Percentiles rank a stretch among this genome's conserved stretches.
These are phyloP conservation scores for Angophora floribunda DNA, from an alignment of 345 rosid species.

Conservation along the genomic window DNA sequence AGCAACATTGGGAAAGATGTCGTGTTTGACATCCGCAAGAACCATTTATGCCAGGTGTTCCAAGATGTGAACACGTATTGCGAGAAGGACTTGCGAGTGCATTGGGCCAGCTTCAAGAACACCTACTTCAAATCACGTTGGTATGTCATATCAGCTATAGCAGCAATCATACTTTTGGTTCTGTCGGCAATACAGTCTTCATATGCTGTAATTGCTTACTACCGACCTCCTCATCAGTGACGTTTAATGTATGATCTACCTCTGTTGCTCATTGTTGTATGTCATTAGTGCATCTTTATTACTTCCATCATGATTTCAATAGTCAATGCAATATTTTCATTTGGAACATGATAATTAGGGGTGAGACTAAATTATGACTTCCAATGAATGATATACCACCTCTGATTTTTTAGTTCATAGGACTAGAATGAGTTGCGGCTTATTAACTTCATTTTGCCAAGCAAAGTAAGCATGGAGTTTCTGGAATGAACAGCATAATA, in stretches of 20 bases:
- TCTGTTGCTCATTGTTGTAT: neutral
- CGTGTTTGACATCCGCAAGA: constrained; percentile 45
- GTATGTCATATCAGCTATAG: constrained; percentile 69
- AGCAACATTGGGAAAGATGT: constrained; percentile 58
- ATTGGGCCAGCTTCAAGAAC: constrained; percentile 55
- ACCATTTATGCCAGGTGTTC: constrained; percentile 42
- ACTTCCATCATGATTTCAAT: neutral
- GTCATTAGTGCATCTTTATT: neutral
- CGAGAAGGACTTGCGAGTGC: constrained; percentile 36
- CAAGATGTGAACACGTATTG: constrained; percentile 45
- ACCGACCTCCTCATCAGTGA: neutral
- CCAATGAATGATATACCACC: neutral
- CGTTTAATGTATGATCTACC: neutral
- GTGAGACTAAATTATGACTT: neutral
- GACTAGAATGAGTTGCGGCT: neutral
- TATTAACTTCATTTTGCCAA: neutral
- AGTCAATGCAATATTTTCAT: neutral
- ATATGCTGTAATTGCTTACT: constrained; percentile 15
- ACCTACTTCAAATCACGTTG: constrained; percentile 71
- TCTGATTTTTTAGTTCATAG: neutral
- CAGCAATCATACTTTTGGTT: constrained; percentile 44
- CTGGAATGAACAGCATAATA: neutral
- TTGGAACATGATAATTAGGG: neutral
- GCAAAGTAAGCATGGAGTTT: neutral
- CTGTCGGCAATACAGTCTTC: constrained; percentile 48